Conservation (phyloP, 257 asterid genomes). For the Solanum bulbocastanum region DNA sequence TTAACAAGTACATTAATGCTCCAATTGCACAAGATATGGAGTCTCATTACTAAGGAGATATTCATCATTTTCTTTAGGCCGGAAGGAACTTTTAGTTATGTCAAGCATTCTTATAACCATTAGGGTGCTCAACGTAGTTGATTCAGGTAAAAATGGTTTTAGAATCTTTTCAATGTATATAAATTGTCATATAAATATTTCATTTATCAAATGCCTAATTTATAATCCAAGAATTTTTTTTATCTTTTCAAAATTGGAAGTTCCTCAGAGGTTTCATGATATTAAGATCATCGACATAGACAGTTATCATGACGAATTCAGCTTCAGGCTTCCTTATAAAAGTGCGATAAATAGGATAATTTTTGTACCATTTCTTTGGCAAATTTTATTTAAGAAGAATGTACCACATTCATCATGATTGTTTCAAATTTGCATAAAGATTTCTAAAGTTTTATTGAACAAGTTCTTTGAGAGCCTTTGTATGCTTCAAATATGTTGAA, state of each 20-base stretch:
- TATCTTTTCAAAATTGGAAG: no score
- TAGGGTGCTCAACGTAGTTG: neutral
- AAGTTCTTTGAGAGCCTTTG: no score
- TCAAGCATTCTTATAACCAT: neutral
- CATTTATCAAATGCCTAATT: neutral
- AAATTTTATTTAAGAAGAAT: neutral
- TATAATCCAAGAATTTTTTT: no score
- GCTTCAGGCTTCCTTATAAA: neutral
- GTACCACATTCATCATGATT: neutral
- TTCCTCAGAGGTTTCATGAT: no score
- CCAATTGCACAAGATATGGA: no score
- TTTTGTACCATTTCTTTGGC: neutral
- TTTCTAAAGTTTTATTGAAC: neutral
- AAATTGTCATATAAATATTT: no score
- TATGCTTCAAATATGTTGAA: neutral
- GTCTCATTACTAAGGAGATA: no score
- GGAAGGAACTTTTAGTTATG: no score
- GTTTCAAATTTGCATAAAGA: neutral
- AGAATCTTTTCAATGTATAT: neutral
- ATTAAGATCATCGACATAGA: no score
- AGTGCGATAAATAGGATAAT: neutral
- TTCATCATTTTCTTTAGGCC: no score
- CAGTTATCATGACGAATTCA: neutral
- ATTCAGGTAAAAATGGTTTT: no score
- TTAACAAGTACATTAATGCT: no score